Evolutionary conservation across 176 grass and related monocot genomes (phyloP), one percentile per base, ranked within the genome.

Genomic region (Avena insularis): DNA sequence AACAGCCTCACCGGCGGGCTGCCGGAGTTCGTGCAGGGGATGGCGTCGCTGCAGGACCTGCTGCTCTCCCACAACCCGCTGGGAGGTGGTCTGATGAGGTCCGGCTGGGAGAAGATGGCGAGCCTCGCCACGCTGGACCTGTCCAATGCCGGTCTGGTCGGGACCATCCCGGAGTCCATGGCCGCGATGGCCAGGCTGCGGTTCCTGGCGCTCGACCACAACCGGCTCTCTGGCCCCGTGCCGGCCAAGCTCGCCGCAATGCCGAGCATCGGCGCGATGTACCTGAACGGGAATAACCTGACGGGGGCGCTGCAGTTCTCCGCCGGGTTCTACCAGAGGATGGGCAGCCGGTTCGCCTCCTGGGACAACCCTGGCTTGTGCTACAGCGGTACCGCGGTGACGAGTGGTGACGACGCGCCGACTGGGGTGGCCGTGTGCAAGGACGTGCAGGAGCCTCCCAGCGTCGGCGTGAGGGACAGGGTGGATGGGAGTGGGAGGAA

Each of bases 281-380:
- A 99, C n/a, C 91, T 99, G 2, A 99, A 94, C 53, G 97, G 78
- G 1, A 99, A 99, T 86, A 97, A 99, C 67, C 84, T 99, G 12
- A 97, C 90, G 0, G 97, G 97, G 1, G 35, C 71, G 88, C 86
- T 99, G 14, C 83, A 36, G 62, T 97, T 99, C 90, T 71, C 91
- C 4, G 17, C 85, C 17, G 87, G 17, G 73, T 99, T 99, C 83
- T 99, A 94, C 85, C 47, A 82, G 83, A 88, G 77, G 33, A 93
- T 99, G 91, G 92, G 94, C 14, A 87, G 88, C 87, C 88, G 97
- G 74, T 99, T 99, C 82, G 92, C 92, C 1, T 97, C 94, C 6
- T 97, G 97, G 97, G 92, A 93, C 33, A 97, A 99, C 79, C 92
- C 94, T 1, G 93, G 88, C 40, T 4, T 99, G 72, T 99, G 97